Conservation (phyloP, 129 eudicot species). For the Arctium minus region DNA sequence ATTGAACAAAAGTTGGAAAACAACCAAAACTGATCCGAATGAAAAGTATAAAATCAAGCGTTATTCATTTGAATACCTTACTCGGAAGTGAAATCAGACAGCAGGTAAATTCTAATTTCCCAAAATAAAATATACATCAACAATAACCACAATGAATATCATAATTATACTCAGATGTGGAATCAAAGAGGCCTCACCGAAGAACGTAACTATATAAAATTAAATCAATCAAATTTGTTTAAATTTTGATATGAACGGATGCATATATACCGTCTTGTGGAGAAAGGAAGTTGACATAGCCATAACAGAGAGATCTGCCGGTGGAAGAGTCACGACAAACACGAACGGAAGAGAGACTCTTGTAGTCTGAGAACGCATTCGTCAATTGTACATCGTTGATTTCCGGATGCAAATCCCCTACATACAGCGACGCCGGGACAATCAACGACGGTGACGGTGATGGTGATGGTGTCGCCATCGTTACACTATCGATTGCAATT, state of each 20-base stretch:
- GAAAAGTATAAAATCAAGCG: background rate
- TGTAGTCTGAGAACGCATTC: slow-evolving; percentile 49
- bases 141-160: background rate
- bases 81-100: background rate
- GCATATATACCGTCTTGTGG: slow-evolving; percentile 56
- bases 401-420: slow-evolving; percentile 62
- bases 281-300: slow-evolving; percentile 58
- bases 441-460: slow-evolving; percentile 21
- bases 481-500: background rate
- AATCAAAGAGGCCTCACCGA: background rate
- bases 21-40: background rate
- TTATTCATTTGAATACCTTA: background rate
- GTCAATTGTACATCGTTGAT: slow-evolving; percentile 34
- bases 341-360: slow-evolving; percentile 47
- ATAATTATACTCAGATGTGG: background rate
- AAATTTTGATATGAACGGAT: background rate
- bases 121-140: background rate
- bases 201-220: background rate
- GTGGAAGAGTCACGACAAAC: slow-evolving; percentile 54
- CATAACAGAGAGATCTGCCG: slow-evolving; percentile 63
- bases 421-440: slow-evolving; percentile 48
- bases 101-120: background rate
- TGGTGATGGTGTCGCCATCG: slow-evolving; percentile 25
- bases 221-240: background rate
- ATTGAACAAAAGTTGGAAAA: background rate